These are phyloP conservation scores for Cymbidium sinense DNA, from an alignment of 106 monocot species.

Conservation along the genomic window DNA sequence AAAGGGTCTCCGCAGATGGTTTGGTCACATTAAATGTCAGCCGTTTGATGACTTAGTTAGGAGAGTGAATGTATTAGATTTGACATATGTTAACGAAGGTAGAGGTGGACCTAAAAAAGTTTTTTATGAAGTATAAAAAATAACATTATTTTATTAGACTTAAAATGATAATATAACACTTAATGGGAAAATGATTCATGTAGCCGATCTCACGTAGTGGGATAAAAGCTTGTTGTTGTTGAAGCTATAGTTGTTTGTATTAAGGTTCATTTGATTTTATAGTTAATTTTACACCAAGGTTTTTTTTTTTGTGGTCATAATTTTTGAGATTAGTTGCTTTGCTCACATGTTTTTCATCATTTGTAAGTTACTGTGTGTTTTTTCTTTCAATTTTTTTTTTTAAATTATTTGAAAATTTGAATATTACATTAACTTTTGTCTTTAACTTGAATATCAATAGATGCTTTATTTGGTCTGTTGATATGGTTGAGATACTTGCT, in stretches of 20 bases:
- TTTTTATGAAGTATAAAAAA: no score
- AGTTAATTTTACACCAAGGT: background rate
- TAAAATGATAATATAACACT: no score
- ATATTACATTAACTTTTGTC: background rate
- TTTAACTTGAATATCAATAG: background rate
- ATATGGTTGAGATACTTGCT: slow-evolving; percentile 6
- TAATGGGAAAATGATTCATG: no score
- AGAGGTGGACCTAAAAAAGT: no score
- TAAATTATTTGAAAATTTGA: background rate
- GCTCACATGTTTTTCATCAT: background rate
- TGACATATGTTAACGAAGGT: no score
- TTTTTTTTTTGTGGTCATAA: background rate
- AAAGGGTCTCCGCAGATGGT: no score
- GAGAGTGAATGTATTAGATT: no score
- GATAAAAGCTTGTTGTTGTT: no score
- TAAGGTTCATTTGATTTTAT: background rate
- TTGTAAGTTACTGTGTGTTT: background rate
- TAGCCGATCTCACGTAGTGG: no score
- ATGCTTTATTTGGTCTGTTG: background rate
- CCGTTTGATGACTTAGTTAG: no score
- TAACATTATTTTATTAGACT: no score
- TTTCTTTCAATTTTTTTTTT: background rate
- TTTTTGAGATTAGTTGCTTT: background rate
- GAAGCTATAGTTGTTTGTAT: background rate
- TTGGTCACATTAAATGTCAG: no score